Percentiles rank a stretch among this genome's conserved stretches.
Evolutionary conservation across 345 rosid genomes (phyloP).

Genomic region (Eucalyptus cladocalyx): DNA sequence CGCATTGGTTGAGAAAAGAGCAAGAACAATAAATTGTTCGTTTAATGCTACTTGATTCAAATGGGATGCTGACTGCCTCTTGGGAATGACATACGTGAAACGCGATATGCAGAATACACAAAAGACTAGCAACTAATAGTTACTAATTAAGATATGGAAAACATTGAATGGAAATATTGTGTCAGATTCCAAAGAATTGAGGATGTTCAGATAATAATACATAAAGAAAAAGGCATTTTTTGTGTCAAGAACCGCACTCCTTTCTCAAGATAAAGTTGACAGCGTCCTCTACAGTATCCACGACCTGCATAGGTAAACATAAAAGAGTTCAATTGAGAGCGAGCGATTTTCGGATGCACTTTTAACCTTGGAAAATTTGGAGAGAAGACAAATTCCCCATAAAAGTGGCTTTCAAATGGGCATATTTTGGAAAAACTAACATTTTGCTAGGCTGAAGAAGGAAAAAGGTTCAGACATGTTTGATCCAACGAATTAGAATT

Average conservation of each 20-base stretch:
- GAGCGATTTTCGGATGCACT: neutral
- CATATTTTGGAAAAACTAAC: neutral
- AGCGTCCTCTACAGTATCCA: conserved; percentile 71
- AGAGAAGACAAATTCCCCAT: neutral
- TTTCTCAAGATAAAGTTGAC: conserved; percentile 53
- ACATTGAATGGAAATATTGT: neutral
- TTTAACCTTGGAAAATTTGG: neutral
- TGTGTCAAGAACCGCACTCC: conserved; percentile 9
- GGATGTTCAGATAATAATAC: neutral
- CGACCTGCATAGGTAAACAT: conserved; percentile 37
- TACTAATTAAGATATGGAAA: neutral
- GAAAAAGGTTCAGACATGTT: neutral
- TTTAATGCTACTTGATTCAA: neutral
- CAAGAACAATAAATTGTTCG: neutral
- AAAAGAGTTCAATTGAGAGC: neutral
- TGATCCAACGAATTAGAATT: neutral
- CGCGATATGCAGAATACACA: neutral
- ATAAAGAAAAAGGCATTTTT: neutral
- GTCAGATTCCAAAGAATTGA: neutral
- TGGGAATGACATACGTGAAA: neutral
- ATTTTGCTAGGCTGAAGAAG: neutral
- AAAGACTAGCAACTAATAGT: neutral
- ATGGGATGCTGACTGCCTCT: neutral
- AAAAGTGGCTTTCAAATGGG: neutral
- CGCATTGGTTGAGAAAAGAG: neutral